Evolutionary conservation across 495 filamentous ascomycete species (phyloP), one percentile per base, ranked within the genome.

Genomic region (Penicillium longicatenatum): DNA sequence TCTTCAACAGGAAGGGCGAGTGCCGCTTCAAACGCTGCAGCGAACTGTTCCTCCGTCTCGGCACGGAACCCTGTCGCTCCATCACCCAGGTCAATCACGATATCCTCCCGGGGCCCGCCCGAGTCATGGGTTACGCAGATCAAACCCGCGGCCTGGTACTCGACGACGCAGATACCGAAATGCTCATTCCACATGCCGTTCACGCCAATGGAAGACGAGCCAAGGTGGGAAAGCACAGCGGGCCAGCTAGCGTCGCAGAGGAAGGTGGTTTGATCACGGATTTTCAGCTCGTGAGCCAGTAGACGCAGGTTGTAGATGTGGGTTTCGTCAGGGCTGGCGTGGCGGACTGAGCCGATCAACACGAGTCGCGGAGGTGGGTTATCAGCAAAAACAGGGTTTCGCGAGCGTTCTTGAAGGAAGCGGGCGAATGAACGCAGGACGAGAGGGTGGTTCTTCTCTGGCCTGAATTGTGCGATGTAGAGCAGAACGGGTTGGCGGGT

Each of bases 171-270:
- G 59, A 98, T 98, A 17, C 94, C 95, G 67, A 98, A 98, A 73
- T 98, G 94, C 75, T 98, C 94, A 67, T 97, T 98, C 94, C 95
- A 98, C 94, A 98, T 98, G 54, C 86, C 92, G 65, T 98, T 98
- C 3, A 94, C 91, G 35, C 94, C 94, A 22, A 98, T 80, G 52
- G 84, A 92, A 30, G 86, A 82, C 20, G 76, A 81, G 39, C 82
- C 74, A 45, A 98, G 78, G 83, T 90, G 91, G 21, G 85, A 79
- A 12, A 95, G 80, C 42, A 98, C 89, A 56, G 91, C 82, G 6
- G 87, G 84, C 92, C 93, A 98, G 39, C 86, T 82, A 5, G 91
- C 92, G 65, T 98, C 92, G 59, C 90, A 87, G 59, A 93, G 80
- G 74, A 98, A 98, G 51, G 90, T 83, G 30, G 95, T 91, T 19